Evolutionary conservation across 208 protist genomes (phyloP).

Genomic region (Wallacemonas sp.): DNA sequence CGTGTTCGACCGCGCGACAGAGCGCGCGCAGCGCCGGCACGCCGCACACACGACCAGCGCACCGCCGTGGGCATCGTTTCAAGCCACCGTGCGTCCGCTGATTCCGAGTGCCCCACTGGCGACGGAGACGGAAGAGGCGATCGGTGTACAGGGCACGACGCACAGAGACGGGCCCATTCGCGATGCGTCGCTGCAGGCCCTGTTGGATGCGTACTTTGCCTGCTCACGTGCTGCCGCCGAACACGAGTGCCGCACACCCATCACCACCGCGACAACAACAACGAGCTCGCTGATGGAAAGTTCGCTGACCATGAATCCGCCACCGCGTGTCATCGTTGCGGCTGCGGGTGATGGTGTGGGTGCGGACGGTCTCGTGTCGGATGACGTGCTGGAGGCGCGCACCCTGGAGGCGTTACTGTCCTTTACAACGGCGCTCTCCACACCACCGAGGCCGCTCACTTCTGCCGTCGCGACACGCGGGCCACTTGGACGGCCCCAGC

Average conservation of each 20-base stretch:
- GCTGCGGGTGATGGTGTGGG: no score
- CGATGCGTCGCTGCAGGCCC: not conserved
- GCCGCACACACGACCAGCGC: no score
- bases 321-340: no score
- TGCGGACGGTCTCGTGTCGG: not conserved
- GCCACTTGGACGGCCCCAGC: no score
- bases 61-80: no score
- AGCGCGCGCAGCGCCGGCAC: not conserved
- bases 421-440: conserved; percentile 7
- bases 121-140: no score
- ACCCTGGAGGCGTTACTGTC: conserved; percentile 12
- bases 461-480: not conserved
- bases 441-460: not conserved
- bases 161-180: not conserved
- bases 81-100: not conserved
- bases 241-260: no score
- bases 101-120: not conserved
- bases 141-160: no score
- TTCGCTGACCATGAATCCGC: not conserved
- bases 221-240: not conserved
- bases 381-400: not conserved
- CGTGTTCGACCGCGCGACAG: not conserved
- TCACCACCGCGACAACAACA: not conserved
- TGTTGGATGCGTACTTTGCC: conserved; percentile 6
- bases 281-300: not conserved